A percentile compares a stretch with the other conserved stretches of the same genome.
phyloP scores from a whole-genome alignment of 2,329 filamentous ascomycete species.

The Alternaria arborescens region DNA sequence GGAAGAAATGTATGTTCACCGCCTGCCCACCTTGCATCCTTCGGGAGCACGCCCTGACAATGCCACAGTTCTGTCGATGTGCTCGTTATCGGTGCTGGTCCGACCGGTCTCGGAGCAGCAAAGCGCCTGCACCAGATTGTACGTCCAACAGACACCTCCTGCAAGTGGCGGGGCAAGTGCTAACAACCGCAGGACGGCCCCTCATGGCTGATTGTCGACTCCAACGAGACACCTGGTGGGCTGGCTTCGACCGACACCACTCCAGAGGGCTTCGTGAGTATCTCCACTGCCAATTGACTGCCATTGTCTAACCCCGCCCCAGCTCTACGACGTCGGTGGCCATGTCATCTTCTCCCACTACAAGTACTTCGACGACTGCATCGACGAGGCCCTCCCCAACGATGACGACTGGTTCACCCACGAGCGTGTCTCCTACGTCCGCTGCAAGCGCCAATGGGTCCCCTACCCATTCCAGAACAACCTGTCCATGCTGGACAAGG shows the following conservation, averaged over 20 bases:
- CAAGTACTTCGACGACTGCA: slow-evolving; percentile 99
- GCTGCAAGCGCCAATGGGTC: slow-evolving; percentile 95
- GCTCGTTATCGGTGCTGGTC: slow-evolving; percentile 96
- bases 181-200: slow-evolving; percentile 73
- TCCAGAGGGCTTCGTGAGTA: slow-evolving; percentile 93
- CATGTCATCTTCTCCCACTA: slow-evolving; percentile 99
- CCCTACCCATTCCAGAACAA: slow-evolving; percentile 99
- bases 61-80: slow-evolving; percentile 84
- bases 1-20: slow-evolving; percentile 53
- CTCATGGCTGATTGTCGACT: slow-evolving; percentile 96
- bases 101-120: slow-evolving; percentile 95
- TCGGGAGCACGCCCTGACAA: slow-evolving; percentile 30
- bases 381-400: slow-evolving; percentile 94
- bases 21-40: slow-evolving; percentile 28
- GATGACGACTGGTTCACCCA: slow-evolving; percentile 96
- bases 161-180: slow-evolving; percentile 27
- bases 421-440: slow-evolving; percentile 98
- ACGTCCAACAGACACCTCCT: slow-evolving; percentile 48
- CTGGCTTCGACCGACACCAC: slow-evolving; percentile 95
- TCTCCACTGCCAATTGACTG: slow-evolving; percentile 13
- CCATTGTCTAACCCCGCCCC: slow-evolving; percentile 30
- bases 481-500: slow-evolving; percentile 96
- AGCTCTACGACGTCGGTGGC: slow-evolving; percentile 96
- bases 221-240: slow-evolving; percentile 90
- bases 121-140: slow-evolving; percentile 98